Conservation (phyloP, 208 protist species). For the Trichomonas vaginalis region DNA sequence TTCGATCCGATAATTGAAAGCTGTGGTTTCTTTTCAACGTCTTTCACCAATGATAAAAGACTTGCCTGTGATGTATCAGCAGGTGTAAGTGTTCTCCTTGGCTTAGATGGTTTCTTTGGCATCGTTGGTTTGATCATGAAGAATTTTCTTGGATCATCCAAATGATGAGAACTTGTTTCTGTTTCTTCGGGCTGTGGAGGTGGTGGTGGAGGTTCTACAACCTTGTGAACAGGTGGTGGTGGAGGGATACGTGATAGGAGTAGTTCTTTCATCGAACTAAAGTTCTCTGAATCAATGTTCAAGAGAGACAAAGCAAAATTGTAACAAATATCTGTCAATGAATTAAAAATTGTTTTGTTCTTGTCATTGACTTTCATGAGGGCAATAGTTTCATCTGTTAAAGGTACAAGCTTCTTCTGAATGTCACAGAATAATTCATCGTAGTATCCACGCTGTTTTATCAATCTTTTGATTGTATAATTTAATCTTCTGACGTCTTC, state of each 20-base stretch:
- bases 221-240: neutral
- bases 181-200: neutral
- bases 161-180: neutral
- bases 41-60: neutral
- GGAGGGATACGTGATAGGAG: neutral
- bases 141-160: neutral
- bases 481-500: neutral
- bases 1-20: neutral
- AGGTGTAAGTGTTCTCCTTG: neutral
- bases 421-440: neutral
- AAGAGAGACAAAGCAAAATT: neutral
- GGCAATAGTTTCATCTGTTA: neutral
- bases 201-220: neutral
- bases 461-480: neutral
- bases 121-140: neutral
- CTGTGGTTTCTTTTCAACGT: neutral
- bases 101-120: neutral
- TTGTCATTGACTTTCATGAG: neutral
- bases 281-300: neutral
- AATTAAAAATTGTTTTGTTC: neutral
- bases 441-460: neutral
- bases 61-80: neutral
- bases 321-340: neutral
- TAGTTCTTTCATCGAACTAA: neutral
- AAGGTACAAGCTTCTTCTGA: neutral